Evolutionary conservation across 169 alveolate genomes (phyloP).

Genomic region (Cryptosporidium andersoni): DNA sequence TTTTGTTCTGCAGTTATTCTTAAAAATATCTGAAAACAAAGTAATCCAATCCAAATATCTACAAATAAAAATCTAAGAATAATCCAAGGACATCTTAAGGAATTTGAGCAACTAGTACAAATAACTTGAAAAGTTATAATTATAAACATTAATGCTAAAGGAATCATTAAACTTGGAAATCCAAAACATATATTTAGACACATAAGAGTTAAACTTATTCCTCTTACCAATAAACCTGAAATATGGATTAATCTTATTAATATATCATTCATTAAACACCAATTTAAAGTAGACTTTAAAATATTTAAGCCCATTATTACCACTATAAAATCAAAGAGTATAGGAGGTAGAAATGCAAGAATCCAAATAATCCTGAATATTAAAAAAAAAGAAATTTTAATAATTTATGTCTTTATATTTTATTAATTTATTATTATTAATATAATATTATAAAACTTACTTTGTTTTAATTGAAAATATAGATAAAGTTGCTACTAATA

Average conservation of each 20-base stretch:
- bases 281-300: slow-evolving; percentile 20
- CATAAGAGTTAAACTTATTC: slow-evolving; percentile 14
- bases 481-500: slow-evolving; percentile 34
- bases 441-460: slow-evolving; percentile 4
- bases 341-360: slow-evolving; percentile 22
- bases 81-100: slow-evolving; percentile 63
- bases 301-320: slow-evolving; percentile 30
- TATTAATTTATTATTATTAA: not conserved
- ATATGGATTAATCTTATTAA: slow-evolving; percentile 35
- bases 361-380: slow-evolving; percentile 25
- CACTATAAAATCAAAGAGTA: slow-evolving; percentile 34
- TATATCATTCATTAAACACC: slow-evolving; percentile 51
- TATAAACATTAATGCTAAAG: slow-evolving; percentile 49
- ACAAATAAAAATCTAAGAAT: slow-evolving; percentile 35
- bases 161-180: slow-evolving; percentile 32
- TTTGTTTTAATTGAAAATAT: slow-evolving; percentile 40
- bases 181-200: slow-evolving; percentile 6
- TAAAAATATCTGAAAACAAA: slow-evolving; percentile 44
- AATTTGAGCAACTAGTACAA: slow-evolving; percentile 45
- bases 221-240: slow-evolving; percentile 32
- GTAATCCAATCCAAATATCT: slow-evolving; percentile 58
- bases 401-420: too few relatives aligned
- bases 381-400: too few relatives aligned
- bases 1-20: slow-evolving; percentile 32
- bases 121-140: slow-evolving; percentile 31